Percentiles rank a stretch among this genome's conserved stretches.
These are phyloP conservation scores for Epichloe sibirici DNA, from an alignment of 2,329 filamentous ascomycete genomes.

Conservation along the genomic window DNA sequence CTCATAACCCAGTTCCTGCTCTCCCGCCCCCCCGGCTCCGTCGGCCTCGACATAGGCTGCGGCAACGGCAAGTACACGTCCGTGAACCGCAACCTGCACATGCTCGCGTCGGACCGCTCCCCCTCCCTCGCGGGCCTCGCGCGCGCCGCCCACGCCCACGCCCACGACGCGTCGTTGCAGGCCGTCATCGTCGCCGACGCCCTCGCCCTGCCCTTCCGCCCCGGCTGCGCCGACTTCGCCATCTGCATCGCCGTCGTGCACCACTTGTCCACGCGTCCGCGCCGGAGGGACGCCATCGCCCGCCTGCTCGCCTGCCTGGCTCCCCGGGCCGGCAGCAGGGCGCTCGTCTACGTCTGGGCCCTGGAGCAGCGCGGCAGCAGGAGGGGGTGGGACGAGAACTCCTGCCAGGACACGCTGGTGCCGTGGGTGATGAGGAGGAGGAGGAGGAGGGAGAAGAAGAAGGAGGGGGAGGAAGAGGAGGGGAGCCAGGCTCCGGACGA, in stretches of 20 bases:
- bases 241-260: conserved; percentile 93
- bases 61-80: conserved; percentile 93
- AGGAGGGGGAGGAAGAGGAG: conserved; percentile 5
- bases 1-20: conserved; percentile 71
- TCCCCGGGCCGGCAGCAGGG: conserved; percentile 48
- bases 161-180: conserved; percentile 39
- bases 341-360: conserved; percentile 88
- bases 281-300: conserved; percentile 60
- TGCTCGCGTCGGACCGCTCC: conserved; percentile 80
- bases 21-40: conserved; percentile 50
- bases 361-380: conserved; percentile 81
- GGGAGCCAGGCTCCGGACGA: conserved; percentile 24
- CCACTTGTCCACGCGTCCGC: conserved; percentile 68
- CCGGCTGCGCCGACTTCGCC: conserved; percentile 56
- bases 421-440: conserved; percentile 65
- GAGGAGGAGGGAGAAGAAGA: neutral
- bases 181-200: conserved; percentile 65
- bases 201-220: conserved; percentile 67
- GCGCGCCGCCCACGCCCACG: conserved; percentile 27
- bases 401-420: conserved; percentile 85
- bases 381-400: conserved; percentile 74
- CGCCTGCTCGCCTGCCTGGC: conserved; percentile 57
- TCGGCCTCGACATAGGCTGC: conserved; percentile 87
- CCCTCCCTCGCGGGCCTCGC: conserved; percentile 42
- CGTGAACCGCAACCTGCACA: conserved; percentile 65